Evolutionary conservation across 257 asterid genomes (phyloP), one percentile per base, ranked within the genome.

Genomic region (Solanum phureja): DNA sequence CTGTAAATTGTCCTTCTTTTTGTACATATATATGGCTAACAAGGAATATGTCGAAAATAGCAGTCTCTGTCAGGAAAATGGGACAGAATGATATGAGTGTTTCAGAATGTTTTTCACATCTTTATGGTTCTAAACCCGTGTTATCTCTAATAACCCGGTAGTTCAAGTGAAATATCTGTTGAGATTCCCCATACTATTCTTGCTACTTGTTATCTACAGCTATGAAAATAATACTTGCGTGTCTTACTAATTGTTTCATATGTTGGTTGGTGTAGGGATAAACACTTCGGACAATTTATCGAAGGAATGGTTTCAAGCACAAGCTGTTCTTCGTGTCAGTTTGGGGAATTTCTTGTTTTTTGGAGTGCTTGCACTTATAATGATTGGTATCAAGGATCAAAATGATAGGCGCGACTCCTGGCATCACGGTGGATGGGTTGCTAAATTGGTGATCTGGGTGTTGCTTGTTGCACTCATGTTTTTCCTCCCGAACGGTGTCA

Each of bases 311-410:
- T 97, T 88, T 90, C 98, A 97, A 90, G 87, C 93, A 85, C 98
- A 97, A 90, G 98, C 98, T 6, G 99, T 97, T 89, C 98, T 97
- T 86, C 99, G 99, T 83, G 99, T 95, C 85, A 95, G 99, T 96
- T 86, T 97, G 91, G 99, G 99, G 91, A 97, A 94, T 90, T 97
- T 93, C 94, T 90, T 97, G 92, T 96, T 97, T 91, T 97, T 97
- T 69, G 99, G 92, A 75, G 82, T 94, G 88, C 94, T 96, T 72
- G 93, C 99, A 58, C 90, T 97, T 84, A 79, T 95, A 86, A 97
- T 97, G 99, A 95, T 97, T 72, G 99, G 99, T 9, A 90, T 97
- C 81, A 97, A 97, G 88, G 96, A 95, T 92, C 98, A 95, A 92
- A 97, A 97, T 56, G 99, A 97, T 90, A 95, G 71, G 89, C 99